These are phyloP conservation scores for Apiospora saccharicola DNA, from an alignment of 2,329 filamentous ascomycete genomes.

Conservation along the genomic window DNA sequence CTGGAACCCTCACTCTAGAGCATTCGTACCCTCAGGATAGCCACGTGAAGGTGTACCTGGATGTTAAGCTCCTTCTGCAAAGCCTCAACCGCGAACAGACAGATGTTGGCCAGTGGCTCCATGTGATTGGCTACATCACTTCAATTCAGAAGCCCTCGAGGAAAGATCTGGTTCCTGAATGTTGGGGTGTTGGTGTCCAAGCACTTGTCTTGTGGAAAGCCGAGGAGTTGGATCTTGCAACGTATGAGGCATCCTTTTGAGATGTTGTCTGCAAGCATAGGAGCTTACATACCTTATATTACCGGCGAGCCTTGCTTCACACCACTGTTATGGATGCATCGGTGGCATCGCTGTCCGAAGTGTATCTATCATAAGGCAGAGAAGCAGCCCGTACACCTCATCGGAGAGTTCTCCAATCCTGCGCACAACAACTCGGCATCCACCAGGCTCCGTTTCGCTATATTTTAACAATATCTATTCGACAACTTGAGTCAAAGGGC, in stretches of 20 bases:
- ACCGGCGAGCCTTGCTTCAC: background rate
- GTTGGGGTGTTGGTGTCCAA: slow-evolving; percentile 62
- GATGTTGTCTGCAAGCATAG: background rate
- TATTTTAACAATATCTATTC: background rate
- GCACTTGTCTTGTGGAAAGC: slow-evolving; percentile 81
- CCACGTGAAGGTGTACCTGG: slow-evolving; percentile 64
- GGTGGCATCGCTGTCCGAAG: background rate
- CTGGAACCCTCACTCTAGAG: slow-evolving; percentile 70
- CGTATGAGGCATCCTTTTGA: slow-evolving; percentile 70
- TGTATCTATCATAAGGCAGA: background rate
- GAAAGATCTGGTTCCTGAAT: slow-evolving; percentile 26
- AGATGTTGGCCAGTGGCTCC: slow-evolving; percentile 83
- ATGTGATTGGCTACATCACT: slow-evolving; percentile 82
- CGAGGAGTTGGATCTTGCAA: slow-evolving; percentile 72
- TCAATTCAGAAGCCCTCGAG: slow-evolving; percentile 31
- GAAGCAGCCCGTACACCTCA: background rate
- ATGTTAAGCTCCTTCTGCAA: slow-evolving; percentile 75
- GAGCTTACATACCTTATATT: no score
- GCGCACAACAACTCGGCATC: background rate
- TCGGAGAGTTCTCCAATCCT: background rate
- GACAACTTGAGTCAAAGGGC: background rate
- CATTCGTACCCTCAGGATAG: slow-evolving; percentile 66
- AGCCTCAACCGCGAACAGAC: slow-evolving; percentile 68
- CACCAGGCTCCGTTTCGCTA: background rate
- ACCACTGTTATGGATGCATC: background rate